Percentiles rank a stretch among this genome's conserved stretches.
These are phyloP conservation scores for Spongispora temasekensis DNA, from an alignment of 1,284 basidiomycete genomes.

Conservation along the genomic window DNA sequence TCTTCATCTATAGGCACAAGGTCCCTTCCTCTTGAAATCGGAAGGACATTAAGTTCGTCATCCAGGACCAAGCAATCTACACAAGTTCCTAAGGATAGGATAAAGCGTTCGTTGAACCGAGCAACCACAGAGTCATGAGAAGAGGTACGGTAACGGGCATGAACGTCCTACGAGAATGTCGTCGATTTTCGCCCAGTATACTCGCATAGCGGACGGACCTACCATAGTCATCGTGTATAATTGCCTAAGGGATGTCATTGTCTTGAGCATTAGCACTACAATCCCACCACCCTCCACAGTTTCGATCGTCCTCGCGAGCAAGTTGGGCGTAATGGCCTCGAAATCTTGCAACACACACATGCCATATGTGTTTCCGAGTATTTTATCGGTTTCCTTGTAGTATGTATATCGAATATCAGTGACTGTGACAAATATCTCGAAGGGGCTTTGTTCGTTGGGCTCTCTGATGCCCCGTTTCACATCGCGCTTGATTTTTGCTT, in stretches of 20 bases:
- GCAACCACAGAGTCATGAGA: conserved; percentile 90
- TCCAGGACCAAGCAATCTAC: conserved; percentile 93
- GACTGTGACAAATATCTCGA: conserved; percentile 98
- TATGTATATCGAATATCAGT: conserved; percentile 99
- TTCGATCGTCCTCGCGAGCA: conserved; percentile 96
- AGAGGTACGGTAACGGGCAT: conserved; percentile 89
- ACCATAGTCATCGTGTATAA: conserved; percentile 98
- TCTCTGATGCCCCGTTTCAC: conserved; percentile 94
- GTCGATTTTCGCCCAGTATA: conserved; percentile 1
- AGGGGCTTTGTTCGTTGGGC: conserved; percentile 94
- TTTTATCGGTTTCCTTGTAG: conserved; percentile 95
- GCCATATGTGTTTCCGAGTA: conserved; percentile 96
- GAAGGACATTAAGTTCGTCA: conserved; percentile 97
- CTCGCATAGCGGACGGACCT: conserved; percentile 24
- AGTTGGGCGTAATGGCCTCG: conserved; percentile 97
- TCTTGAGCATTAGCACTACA: conserved; percentile 90
- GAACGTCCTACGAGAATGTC: conserved; percentile 72
- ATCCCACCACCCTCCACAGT: conserved; percentile 98
- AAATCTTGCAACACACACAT: conserved; percentile 99
- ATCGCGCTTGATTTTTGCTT: conserved; percentile 93
- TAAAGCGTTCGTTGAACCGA: conserved; percentile 98
- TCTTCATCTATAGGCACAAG: conserved; percentile 72
- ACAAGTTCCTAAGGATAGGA: conserved; percentile 90
- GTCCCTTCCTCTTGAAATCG: conserved; percentile 95
- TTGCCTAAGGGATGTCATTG: conserved; percentile 93